Percentiles rank a stretch among this genome's conserved stretches.
phyloP scores from a whole-genome alignment of 2,329 filamentous ascomycete genomes.

The Cladobotryum mycophilum region DNA sequence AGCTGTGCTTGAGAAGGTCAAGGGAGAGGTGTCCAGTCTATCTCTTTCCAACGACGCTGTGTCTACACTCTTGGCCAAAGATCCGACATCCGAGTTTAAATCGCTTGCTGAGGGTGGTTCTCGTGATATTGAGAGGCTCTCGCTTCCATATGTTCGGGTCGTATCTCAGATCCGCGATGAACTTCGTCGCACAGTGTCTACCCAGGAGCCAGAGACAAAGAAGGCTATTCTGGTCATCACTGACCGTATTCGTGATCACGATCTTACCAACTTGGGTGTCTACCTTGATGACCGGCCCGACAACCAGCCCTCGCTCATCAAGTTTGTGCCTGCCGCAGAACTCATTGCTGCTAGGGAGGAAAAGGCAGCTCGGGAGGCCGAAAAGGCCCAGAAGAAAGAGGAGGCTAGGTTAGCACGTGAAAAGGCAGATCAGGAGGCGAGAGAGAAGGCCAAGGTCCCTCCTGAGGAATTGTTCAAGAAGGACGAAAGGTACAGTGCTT shows the following conservation, averaged over 20 bases:
- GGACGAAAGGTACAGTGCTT: conserved; percentile 60
- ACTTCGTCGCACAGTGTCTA: conserved; percentile 49
- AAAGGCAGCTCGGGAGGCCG: conserved; percentile 54
- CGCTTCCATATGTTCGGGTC: conserved; percentile 49
- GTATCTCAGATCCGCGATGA: conserved; percentile 55
- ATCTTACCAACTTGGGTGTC: conserved; percentile 75
- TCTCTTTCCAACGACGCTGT: conserved; percentile 44
- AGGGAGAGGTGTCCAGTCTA: conserved; percentile 39
- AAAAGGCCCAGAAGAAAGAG: conserved; percentile 52
- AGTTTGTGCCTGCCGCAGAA: conserved; percentile 52
- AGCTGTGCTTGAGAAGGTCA: conserved; percentile 38
- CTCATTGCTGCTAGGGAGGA: conserved; percentile 54
- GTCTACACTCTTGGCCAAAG: conserved; percentile 35
- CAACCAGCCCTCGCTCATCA: conserved; percentile 64
- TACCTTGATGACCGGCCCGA: conserved; percentile 80
- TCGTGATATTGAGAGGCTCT: conserved; percentile 46
- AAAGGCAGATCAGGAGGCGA: conserved; percentile 46
- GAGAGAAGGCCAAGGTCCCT: conserved; percentile 50
- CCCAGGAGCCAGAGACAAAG: conserved; percentile 44
- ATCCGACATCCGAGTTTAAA: conserved; percentile 42
- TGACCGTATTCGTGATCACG: conserved; percentile 72
- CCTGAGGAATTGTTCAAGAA: conserved; percentile 52
- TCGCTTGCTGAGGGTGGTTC: conserved; percentile 38
- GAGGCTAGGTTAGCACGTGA: conserved; percentile 46
- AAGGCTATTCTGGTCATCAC: conserved; percentile 71